Evolutionary conservation across 1,284 basidiomycete genomes (phyloP).

Genomic region (Irpex lacteus): DNA sequence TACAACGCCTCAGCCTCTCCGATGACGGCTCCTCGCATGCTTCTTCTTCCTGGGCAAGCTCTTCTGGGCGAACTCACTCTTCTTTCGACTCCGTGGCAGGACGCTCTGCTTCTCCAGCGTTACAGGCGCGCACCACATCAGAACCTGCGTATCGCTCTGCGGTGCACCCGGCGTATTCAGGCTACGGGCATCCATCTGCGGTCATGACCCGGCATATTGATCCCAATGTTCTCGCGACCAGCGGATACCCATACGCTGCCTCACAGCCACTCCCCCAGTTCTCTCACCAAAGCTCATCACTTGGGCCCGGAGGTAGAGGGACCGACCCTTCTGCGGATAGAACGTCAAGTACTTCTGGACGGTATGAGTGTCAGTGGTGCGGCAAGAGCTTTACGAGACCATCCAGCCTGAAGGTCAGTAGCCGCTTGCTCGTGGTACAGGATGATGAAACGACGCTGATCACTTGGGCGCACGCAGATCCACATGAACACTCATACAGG

Average conservation of each 20-base stretch:
- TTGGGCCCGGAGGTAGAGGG: conserved; percentile 13
- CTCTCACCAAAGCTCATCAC: conserved; percentile 18
- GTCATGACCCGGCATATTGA: conserved; percentile 18
- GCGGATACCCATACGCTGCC: conserved; percentile 28
- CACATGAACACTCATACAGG: conserved; percentile 84
- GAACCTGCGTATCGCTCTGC: conserved; percentile 18
- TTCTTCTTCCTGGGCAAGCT: neutral
- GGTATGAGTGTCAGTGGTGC: conserved; percentile 77
- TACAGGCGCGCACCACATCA: conserved; percentile 12
- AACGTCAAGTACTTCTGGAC: conserved; percentile 34
- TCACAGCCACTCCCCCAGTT: conserved; percentile 21
- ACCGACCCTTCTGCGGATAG: conserved; percentile 24
- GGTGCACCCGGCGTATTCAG: conserved; percentile 15
- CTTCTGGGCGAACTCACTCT: neutral
- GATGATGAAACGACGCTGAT: conserved; percentile 12
- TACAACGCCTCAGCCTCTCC: conserved; percentile 21
- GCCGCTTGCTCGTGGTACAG: conserved; percentile 12
- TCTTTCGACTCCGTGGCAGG: neutral
- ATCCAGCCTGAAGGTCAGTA: conserved; percentile 70
- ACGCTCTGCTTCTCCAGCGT: conserved; percentile 9
- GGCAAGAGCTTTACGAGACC: conserved; percentile 79
- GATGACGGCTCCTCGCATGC: conserved; percentile 23
- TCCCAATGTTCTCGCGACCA: conserved; percentile 21
- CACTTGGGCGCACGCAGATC: conserved; percentile 46
- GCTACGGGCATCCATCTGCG: conserved; percentile 9